Evolutionary conservation across 129 eudicot genomes (phyloP).

Genomic region (Escallonia herrerae): DNA sequence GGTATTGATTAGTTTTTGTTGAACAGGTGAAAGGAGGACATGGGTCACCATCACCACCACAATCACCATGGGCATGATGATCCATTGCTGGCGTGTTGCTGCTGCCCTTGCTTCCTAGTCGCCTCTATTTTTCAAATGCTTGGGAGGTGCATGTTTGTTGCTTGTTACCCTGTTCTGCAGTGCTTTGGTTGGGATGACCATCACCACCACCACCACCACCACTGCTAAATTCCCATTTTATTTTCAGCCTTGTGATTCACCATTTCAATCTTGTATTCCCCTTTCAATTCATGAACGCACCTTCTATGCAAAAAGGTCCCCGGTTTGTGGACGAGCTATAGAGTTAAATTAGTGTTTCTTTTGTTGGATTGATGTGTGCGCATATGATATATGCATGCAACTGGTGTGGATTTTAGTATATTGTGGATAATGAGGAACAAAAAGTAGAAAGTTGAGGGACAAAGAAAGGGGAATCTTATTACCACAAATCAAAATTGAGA

Average conservation of each 20-base stretch:
- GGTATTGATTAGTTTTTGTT: neutral
- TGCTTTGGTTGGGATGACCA: conserved; percentile 51
- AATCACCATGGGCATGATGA: conserved; percentile 9
- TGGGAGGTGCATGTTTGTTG: conserved; percentile 57
- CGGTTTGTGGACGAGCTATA: no score
- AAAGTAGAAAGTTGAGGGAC: neutral
- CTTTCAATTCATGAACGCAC: no score
- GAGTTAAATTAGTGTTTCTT: neutral
- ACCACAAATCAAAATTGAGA: neutral
- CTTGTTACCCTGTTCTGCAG: conserved; percentile 55
- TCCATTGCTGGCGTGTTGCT: conserved; percentile 30
- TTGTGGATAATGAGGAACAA: neutral
- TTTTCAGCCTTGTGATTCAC: neutral
- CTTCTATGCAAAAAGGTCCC: no score
- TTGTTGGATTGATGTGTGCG: neutral
- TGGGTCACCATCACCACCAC: conserved; percentile 25
- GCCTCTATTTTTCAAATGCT: conserved; percentile 31
- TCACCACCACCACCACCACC: conserved; percentile 38
- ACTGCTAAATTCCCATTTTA: neutral
- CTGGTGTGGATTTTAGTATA: neutral
- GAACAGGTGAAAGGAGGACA: conserved; percentile 12
- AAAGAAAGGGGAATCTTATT: neutral
- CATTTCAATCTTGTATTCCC: no score
- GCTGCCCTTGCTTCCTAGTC: conserved; percentile 51
- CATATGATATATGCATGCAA: neutral